phyloP scores from a whole-genome alignment of 805 yeast species.

The Sporopachydermia quercuum region DNA sequence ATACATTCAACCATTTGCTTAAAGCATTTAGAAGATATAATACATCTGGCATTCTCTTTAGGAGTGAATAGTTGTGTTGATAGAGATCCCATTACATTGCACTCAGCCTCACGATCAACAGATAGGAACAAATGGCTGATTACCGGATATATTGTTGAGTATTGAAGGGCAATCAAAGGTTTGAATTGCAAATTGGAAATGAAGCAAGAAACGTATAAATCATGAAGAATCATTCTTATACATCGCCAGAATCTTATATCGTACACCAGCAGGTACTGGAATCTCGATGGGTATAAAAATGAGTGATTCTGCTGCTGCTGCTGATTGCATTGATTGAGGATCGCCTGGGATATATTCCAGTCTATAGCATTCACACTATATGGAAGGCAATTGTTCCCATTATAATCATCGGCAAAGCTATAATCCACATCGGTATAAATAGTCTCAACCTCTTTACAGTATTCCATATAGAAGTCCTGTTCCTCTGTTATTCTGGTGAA shows the following conservation, averaged over 20 bases:
- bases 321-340: too few species aligned
- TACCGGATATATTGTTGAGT: conserved; percentile 70
- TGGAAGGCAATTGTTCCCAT: background rate
- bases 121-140: conserved; percentile 54
- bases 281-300: conserved; percentile 31
- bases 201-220: conserved; percentile 46
- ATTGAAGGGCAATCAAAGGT: conserved; percentile 53
- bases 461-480: too few species aligned
- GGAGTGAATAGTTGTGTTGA: conserved; percentile 84
- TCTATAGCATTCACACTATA: background rate
- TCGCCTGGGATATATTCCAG: too few species aligned
- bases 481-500: too few species aligned
- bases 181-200: conserved; percentile 46
- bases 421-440: background rate
- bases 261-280: conserved; percentile 44
- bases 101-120: conserved; percentile 80
- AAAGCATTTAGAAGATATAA: background rate
- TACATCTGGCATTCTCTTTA: conserved; percentile 52
- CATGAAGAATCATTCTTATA: conserved; percentile 42
- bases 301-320: too few species aligned
- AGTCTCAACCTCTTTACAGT: too few species aligned
- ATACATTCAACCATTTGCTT: background rate
- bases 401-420: background rate
- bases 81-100: conserved; percentile 55
- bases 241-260: conserved; percentile 64